A percentile compares a stretch with the other conserved stretches of the same genome.
phyloP scores from a whole-genome alignment of 2,329 filamentous ascomycete species.

The Cryphonectria nitschkei region DNA sequence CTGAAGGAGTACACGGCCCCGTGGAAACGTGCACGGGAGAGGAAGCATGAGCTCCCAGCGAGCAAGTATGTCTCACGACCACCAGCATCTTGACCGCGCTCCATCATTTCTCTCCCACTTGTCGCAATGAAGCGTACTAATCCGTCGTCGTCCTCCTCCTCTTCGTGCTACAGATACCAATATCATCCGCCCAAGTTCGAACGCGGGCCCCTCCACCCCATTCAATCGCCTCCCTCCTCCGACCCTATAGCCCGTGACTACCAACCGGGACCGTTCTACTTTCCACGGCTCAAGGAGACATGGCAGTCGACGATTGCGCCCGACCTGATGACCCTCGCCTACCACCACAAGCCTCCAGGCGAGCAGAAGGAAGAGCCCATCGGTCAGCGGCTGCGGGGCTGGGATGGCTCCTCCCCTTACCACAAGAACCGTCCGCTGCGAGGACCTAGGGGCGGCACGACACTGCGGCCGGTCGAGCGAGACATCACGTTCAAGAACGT shows the following conservation, averaged over 20 bases:
- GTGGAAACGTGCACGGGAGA: conserved; percentile 40
- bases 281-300: conserved; percentile 86
- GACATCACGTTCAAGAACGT: conserved; percentile 82
- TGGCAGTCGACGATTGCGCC: conserved; percentile 84
- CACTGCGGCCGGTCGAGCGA: conserved; percentile 71
- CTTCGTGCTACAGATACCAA: conserved; percentile 73
- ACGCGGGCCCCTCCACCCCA: conserved; percentile 88
- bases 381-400: conserved; percentile 73
- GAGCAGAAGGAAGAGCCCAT: conserved; percentile 55
- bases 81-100: conserved; percentile 4
- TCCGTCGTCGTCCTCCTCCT: conserved; percentile 24
- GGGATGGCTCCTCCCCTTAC: conserved; percentile 92
- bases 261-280: conserved; percentile 86
- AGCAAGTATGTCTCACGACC: conserved; percentile 45
- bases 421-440: conserved; percentile 88
- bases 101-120: background rate
- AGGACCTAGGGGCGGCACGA: conserved; percentile 78
- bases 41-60: conserved; percentile 48
- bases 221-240: conserved; percentile 84
- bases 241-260: conserved; percentile 89
- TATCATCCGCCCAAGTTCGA: conserved; percentile 94
- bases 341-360: conserved; percentile 83
- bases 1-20: conserved; percentile 47
- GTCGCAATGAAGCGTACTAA: conserved; percentile 17
- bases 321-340: conserved; percentile 87